Evolutionary conservation across 495 filamentous ascomycete genomes (phyloP), one percentile per base, ranked within the genome.

Genomic region (Bacidia gigantensis): DNA sequence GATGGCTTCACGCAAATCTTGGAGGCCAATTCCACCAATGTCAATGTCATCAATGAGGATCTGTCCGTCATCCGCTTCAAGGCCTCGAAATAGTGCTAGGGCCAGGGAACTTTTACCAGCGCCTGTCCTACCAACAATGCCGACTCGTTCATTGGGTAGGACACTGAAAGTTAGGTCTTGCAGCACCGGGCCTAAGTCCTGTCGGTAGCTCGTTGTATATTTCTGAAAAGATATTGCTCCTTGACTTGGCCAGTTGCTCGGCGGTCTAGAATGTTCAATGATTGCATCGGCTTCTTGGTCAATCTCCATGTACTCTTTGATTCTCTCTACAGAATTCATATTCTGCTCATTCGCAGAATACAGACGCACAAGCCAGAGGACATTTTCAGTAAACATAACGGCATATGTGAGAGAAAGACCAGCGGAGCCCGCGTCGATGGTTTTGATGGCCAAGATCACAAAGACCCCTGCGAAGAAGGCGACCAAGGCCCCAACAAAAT

Each of bases 301-400:
- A 2, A 97, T 84, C 25, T 96, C 89, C 11, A 99, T 78, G 60
- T 96, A 99, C 67, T 99, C 92, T 62, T 89, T 87, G 58, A 99
- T 84, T 50, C 93, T 83, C 68, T 99, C 93, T n/a, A 99, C 89
- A 0, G 89, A 90, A 68, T 99, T 99, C 93, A 99, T 97, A 66
- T 94, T 97, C 68, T 97, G 93, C 65, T 99, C 93, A 59, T 96
- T 94, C 61, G 85, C 75, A 0, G 90, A 83, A 60, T 97, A 99
- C n/a, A 96, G 74, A 20, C 93, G 79, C 23, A 97, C 89, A 51
- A 97, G 82, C 93, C 93, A 99, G 17, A 99, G 73, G 17, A 99
- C 81, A 54, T 96, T 96, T 63, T 97, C 93, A 0, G 88, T 94
- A 59, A 99, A 99, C 0, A 87, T 92, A 46, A 99, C 87, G 3